Base-by-base conservation (phyloP, 345 rosid genomes). In the Passiflora organensis region DNA sequence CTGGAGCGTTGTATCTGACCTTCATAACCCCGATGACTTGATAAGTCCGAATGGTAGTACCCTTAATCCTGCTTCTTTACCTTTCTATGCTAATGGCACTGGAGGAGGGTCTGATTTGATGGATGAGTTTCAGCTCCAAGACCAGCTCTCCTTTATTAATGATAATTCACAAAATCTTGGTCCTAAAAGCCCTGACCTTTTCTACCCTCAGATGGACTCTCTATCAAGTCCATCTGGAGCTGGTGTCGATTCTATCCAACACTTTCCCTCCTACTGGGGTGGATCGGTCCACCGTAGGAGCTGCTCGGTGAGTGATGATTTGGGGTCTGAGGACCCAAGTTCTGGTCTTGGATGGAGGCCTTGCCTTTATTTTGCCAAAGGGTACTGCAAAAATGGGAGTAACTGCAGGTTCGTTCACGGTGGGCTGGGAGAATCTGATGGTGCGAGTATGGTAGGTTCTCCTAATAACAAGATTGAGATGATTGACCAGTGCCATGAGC, bases 341-440 rank as follows among this genome's bases (percentile, higher is more conserved):
- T 73, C 82, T 1, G 97, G 93, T 36, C 60, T 83, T 53, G 97
- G 94, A 8, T 89, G 91, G 89, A 83, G 86, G 36, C 96, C 91
- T 10, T 90, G 97, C 55, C 76, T 84, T 68, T 90, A 87, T 61
- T 90, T 65, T 55, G 91, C 97, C 1, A 83, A 96, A 77, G 97
- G 97, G 59, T 85, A 70, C 73, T 90, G 97, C 57, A 90, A 90
- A 65, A 90, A 90, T 48, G 97, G 97, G 22, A 73, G 69, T 51
- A 83, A 63, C 70, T 90, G 97, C 65, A 83, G 87, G 81, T 90
- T 90, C 70, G 67, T 87, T 5, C 97, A 90, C 43, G 68, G 73
- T 56, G 84, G 70, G 43, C 48, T 55, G 18, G 79, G 78, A 11
- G 88, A 82, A 42, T 60, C 43, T 0, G 87, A 71, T n/a, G 72